Base-by-base conservation (phyloP, 2,329 filamentous ascomycete genomes). In the Fusarium clavum region DNA sequence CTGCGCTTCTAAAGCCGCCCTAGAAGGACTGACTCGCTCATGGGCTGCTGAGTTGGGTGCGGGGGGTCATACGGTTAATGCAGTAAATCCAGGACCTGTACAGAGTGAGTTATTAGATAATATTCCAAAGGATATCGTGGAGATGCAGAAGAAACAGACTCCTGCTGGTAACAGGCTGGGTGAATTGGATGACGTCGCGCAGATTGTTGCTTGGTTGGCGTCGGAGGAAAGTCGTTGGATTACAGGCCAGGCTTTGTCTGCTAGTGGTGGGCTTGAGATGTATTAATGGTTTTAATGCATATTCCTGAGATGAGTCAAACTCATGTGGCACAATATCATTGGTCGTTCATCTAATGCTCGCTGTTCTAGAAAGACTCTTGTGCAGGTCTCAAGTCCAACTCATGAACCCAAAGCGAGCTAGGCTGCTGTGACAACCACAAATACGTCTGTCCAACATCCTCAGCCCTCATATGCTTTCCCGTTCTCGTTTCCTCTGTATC, bases 1-100 rank as follows among this genome's bases (percentile, higher is more conserved):
- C 18, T 70, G 67, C 24, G 59, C 67, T 5, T 70, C 67, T 2
- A 70, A 70, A 24, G 67, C 67, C 10, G 67, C 67, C 12, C 27
- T 70, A 1, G 67, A 70, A 34, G 67, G 70, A 4, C 25, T 90
- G 57, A 91, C 89, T 12, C 80, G 88, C 9, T 84, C 81, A 46
- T 87, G 87, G 83, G 88, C 89, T 0, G 81, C 82, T 0, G 88
- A 91, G 77, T 18, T 70, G 11, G 67, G 67, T 5, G 74, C 65
- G 6, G 77, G 83, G 61, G 87, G 88, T 1, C 86, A 86, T 61
- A 90, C 88, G 1, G 88, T 89, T 27, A 91, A 91, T 69, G 81
- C 83, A 1, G 84, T 91, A 4, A 85, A 84, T 22, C 87, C 88
- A 0, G 89, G 89, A 0, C 87, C 88, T 0, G 85, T 89, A 8